Conservation (phyloP, 192 early-diverging fungal genomes). For the Gryganskiella cystojenkinii region DNA sequence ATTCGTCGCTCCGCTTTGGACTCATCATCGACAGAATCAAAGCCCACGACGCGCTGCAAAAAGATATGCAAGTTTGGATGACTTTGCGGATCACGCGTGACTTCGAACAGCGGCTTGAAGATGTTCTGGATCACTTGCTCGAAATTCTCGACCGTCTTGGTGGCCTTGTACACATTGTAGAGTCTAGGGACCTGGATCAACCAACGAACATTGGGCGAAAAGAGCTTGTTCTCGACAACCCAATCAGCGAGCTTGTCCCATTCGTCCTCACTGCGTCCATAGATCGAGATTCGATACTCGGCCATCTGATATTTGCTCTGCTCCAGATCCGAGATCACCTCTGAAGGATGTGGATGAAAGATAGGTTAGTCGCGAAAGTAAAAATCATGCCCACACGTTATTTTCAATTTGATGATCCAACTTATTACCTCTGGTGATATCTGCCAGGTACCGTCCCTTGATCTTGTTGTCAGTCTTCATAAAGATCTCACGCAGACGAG, state of each 20-base stretch:
- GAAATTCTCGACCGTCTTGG: slow-evolving; percentile 72
- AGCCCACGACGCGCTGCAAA: slow-evolving; percentile 93
- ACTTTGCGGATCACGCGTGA: slow-evolving; percentile 82
- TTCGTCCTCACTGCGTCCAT: slow-evolving; percentile 84
- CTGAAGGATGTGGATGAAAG: slow-evolving; percentile 36
- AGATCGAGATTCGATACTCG: slow-evolving; percentile 95
- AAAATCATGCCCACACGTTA: too few relatives aligned
- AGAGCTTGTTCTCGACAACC: slow-evolving; percentile 91
- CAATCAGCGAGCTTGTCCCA: slow-evolving; percentile 96
- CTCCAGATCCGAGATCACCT: slow-evolving; percentile 91
- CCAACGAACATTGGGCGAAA: slow-evolving; percentile 95
- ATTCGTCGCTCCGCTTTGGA: slow-evolving; percentile 86
- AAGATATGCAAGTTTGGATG: slow-evolving; percentile 95
- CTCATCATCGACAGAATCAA: slow-evolving; percentile 96
- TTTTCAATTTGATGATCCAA: neutral
- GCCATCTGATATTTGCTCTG: slow-evolving; percentile 95
- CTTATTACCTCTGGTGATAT: slow-evolving; percentile 82
- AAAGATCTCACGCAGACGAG: slow-evolving; percentile 94
- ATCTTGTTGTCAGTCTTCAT: slow-evolving; percentile 96
- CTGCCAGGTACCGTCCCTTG: slow-evolving; percentile 88
- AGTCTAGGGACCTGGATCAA: slow-evolving; percentile 92
- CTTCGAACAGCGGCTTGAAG: slow-evolving; percentile 92
- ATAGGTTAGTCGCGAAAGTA: too few relatives aligned
- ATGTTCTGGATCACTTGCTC: slow-evolving; percentile 84
- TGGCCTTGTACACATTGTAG: slow-evolving; percentile 86